Conservation (phyloP, 2,329 filamentous ascomycete genomes). For the Colletotrichum musicola region DNA sequence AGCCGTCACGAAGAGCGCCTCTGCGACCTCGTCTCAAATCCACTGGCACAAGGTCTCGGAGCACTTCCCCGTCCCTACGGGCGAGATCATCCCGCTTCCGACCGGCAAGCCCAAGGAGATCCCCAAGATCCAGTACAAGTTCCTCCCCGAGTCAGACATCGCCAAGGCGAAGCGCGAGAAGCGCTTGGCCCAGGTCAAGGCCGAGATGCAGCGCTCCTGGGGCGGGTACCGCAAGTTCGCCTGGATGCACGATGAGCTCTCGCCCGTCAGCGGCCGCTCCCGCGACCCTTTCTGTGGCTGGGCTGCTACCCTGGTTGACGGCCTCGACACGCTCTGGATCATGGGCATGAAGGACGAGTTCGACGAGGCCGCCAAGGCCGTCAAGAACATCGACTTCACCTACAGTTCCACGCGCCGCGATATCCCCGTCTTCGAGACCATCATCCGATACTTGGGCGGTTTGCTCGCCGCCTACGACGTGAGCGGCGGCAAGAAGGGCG, state of each 20-base stretch:
- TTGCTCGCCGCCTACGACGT: constrained; percentile 89
- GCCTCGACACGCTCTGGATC: constrained; percentile 87
- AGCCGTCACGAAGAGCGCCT: constrained; percentile 41
- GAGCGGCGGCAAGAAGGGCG: constrained; percentile 69
- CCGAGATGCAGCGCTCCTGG: constrained; percentile 85
- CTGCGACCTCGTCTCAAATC: constrained; percentile 46
- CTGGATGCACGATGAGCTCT: constrained; percentile 89
- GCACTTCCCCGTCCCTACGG: constrained; percentile 79
- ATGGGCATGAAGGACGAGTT: constrained; percentile 85
- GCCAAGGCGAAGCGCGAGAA: constrained; percentile 72
- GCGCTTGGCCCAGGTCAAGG: constrained; percentile 76
- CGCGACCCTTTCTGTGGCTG: constrained; percentile 91
- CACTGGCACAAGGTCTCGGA: constrained; percentile 84
- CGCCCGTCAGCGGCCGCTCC: constrained; percentile 75
- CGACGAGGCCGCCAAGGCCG: constrained; percentile 78
- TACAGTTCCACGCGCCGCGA: constrained; percentile 70
- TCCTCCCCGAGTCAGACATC: constrained; percentile 73
- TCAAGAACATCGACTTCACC: constrained; percentile 86
- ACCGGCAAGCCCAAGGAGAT: constrained; percentile 77
- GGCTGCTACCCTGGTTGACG: constrained; percentile 89
- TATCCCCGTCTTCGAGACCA: constrained; percentile 94
- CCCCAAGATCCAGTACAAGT: constrained; percentile 81
- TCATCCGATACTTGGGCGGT: constrained; percentile 91
- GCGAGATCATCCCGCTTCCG: constrained; percentile 81
- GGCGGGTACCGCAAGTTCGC: constrained; percentile 82